Percentiles rank a stretch among this genome's conserved stretches.
Evolutionary conservation across 2,329 filamentous ascomycete species (phyloP).

Genomic region (Colletotrichum orchidophilum): DNA sequence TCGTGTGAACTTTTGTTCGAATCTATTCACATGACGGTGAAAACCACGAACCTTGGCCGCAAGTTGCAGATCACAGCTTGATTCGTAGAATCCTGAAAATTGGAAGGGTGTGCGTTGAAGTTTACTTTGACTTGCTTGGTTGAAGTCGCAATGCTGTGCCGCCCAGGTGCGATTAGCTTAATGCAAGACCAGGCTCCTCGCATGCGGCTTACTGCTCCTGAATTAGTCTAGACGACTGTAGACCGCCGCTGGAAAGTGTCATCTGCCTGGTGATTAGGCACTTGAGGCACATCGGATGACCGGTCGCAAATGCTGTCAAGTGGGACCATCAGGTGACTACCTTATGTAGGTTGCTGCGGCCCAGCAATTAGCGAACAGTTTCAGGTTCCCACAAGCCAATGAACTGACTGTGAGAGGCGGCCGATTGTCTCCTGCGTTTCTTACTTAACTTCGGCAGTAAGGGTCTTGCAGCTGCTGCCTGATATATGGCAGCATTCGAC

Average conservation of each 20-base stretch:
- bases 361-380: background rate
- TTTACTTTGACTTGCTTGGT: background rate
- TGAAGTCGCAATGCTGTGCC: background rate
- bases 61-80: background rate
- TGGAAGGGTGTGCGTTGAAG: background rate
- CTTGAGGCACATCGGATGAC: background rate
- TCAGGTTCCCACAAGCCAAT: background rate
- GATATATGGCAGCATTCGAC: background rate
- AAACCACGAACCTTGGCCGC: background rate
- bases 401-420: background rate
- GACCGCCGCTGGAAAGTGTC: background rate
- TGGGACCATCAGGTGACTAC: constrained; percentile 1
- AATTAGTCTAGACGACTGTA: background rate
- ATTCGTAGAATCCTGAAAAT: background rate
- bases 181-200: background rate
- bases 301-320: background rate
- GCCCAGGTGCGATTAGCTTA: background rate
- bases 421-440: background rate
- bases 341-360: background rate
- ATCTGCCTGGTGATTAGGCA: background rate
- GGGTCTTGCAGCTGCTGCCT: background rate
- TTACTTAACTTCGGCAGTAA: background rate
- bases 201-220: background rate
- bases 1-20: background rate
- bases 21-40: background rate